Conservation (phyloP, 352 stramenopile species). For the Globisporangium abappressorium region DNA sequence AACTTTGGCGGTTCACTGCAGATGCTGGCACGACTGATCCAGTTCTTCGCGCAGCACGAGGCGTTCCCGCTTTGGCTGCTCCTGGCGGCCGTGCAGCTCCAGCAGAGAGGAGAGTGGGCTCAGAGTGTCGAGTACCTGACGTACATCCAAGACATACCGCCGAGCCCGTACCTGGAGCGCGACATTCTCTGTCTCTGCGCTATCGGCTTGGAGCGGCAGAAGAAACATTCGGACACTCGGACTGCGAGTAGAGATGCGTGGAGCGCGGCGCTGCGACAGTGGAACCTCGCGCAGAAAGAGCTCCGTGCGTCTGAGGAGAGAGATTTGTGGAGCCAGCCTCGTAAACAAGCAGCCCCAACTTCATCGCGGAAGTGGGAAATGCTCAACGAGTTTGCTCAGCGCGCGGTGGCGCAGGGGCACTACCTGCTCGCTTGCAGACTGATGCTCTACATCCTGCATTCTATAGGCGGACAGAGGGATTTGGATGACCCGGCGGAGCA, state of each 20-base stretch:
- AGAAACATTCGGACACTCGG: conserved; percentile 3
- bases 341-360: neutral
- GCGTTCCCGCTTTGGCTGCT: conserved; percentile 55
- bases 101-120: conserved; percentile 48
- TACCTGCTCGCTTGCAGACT: conserved; percentile 47
- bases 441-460: conserved; percentile 42
- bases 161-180: conserved; percentile 48
- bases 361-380: conserved; percentile 42
- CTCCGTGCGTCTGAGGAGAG: neutral
- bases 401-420: conserved; percentile 40
- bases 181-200: conserved; percentile 59
- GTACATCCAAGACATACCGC: conserved; percentile 54
- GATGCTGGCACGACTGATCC: conserved; percentile 56
- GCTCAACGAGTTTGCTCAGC: conserved; percentile 45
- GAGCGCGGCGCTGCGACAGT: conserved; percentile 49
- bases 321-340: neutral
- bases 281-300: conserved; percentile 43
- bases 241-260: conserved; percentile 46
- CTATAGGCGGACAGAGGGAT: neutral
- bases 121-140: conserved; percentile 59
- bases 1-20: conserved; percentile 46
- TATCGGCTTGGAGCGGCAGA: conserved; percentile 42
- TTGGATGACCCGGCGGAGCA: neutral
- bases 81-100: conserved; percentile 53
- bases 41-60: conserved; percentile 46